Evolutionary conservation across 345 rosid genomes (phyloP).

Genomic region (Litchi chinensis): DNA sequence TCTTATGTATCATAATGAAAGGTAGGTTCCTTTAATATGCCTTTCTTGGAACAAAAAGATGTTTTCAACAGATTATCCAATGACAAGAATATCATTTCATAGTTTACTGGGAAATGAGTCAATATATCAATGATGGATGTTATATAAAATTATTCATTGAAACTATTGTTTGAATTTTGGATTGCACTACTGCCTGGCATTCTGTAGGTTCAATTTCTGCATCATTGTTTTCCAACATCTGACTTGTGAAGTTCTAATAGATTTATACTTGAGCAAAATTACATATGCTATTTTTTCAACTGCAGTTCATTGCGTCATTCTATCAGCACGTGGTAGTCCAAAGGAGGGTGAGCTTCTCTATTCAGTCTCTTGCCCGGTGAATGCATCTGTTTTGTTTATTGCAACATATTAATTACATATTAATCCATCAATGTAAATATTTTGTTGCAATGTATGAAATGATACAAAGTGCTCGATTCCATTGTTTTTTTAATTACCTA

Average conservation of each 20-base stretch:
- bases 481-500: neutral
- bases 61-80: neutral
- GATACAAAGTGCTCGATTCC: slow-evolving; percentile 1
- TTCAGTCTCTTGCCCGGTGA: slow-evolving; percentile 2
- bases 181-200: neutral
- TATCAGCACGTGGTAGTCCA: slow-evolving; percentile 92
- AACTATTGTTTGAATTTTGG: slow-evolving; percentile 2
- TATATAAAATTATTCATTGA: neutral
- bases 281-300: slow-evolving; percentile 21
- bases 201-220: neutral
- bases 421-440: neutral
- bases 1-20: neutral
- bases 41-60: neutral
- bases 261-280: slow-evolving; percentile 13
- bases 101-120: neutral
- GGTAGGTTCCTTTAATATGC: neutral
- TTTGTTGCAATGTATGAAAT: neutral
- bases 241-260: slow-evolving; percentile 4
- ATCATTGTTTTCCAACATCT: neutral
- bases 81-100: neutral
- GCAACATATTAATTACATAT: neutral
- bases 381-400: neutral
- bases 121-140: neutral
- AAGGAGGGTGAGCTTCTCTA: slow-evolving; percentile 67
- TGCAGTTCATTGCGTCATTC: slow-evolving; percentile 89